Evolutionary conservation across 805 yeast genomes (phyloP).

Genomic region (Torulaspora franciscae): DNA sequence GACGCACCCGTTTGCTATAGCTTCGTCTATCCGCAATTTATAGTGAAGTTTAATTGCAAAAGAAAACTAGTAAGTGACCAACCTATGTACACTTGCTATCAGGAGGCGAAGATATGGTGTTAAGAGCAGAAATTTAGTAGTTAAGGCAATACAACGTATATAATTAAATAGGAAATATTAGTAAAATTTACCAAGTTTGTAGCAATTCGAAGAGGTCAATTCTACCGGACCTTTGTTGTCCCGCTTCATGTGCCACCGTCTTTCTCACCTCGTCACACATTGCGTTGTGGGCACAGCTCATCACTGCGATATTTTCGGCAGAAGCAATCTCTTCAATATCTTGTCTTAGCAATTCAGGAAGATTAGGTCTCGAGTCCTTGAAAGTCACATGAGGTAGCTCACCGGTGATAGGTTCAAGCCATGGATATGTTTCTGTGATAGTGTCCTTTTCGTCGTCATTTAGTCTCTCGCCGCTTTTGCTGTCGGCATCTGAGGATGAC

Average conservation of each 20-base stretch:
- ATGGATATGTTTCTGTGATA: slow-evolving; percentile 1
- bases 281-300: slow-evolving; percentile 52
- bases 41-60: neutral
- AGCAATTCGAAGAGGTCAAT: slow-evolving; percentile 56
- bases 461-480: neutral
- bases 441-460: slow-evolving; percentile 1
- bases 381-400: slow-evolving; percentile 38
- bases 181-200: slow-evolving; percentile 46
- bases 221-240: slow-evolving; percentile 35
- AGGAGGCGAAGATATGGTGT: no score
- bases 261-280: slow-evolving; percentile 52
- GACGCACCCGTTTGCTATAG: no score
- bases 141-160: no score
- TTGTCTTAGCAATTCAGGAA: slow-evolving; percentile 36
- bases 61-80: no score
- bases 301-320: slow-evolving; percentile 42
- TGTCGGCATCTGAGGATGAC: slow-evolving; percentile 2
- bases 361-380: slow-evolving; percentile 44
- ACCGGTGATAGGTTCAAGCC: slow-evolving; percentile 6
- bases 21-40: no score
- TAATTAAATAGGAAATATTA: no score
- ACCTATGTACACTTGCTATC: no score
- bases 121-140: no score
- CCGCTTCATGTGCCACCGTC: slow-evolving; percentile 36
- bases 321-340: slow-evolving; percentile 40